These are phyloP conservation scores for Stentor coeruleus DNA, from an alignment of 73 alveolate species.

Conservation along the genomic window DNA sequence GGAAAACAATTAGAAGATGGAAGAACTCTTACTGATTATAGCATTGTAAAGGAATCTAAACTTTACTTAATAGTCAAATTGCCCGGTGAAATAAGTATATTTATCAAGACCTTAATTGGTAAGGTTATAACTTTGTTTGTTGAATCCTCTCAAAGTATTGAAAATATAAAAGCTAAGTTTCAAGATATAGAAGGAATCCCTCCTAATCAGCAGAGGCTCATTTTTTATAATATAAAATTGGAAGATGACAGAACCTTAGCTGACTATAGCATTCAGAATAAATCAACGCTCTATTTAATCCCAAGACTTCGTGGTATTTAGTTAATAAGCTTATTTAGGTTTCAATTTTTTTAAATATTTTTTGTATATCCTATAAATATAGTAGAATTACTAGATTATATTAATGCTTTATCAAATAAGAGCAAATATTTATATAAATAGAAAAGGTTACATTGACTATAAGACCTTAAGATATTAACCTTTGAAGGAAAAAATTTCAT, in stretches of 20 bases:
- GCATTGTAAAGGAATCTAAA: slow-evolving; percentile 41
- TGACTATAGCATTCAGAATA: slow-evolving; percentile 33
- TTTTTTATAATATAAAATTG: slow-evolving; percentile 37
- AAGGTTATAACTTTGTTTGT: slow-evolving; percentile 18
- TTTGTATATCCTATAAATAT: too few species aligned
- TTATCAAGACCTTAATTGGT: slow-evolving; percentile 26
- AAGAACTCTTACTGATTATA: slow-evolving; percentile 24
- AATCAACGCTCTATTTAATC: slow-evolving; percentile 21
- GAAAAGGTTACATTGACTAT: too few species aligned
- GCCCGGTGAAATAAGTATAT: slow-evolving; percentile 28
- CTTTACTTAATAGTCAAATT: slow-evolving; percentile 27
- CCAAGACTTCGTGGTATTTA: too few species aligned
- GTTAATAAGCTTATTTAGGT: too few species aligned
- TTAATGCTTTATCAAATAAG: too few species aligned
- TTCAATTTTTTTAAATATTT: too few species aligned
- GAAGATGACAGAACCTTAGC: slow-evolving; percentile 25
- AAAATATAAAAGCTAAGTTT: slow-evolving; percentile 9
- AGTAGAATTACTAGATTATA: too few species aligned
- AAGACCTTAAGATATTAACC: too few species aligned
- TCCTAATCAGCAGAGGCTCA: slow-evolving; percentile 26
- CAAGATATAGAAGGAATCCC: slow-evolving; percentile 38
- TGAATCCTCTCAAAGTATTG: slow-evolving; percentile 34
- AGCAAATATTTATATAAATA: too few species aligned
- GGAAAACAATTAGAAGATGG: slow-evolving; percentile 31
- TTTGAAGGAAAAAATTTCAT: too few species aligned